Conservation (phyloP, 2,329 filamentous ascomycete species). For the Fonsecaea nubica region DNA sequence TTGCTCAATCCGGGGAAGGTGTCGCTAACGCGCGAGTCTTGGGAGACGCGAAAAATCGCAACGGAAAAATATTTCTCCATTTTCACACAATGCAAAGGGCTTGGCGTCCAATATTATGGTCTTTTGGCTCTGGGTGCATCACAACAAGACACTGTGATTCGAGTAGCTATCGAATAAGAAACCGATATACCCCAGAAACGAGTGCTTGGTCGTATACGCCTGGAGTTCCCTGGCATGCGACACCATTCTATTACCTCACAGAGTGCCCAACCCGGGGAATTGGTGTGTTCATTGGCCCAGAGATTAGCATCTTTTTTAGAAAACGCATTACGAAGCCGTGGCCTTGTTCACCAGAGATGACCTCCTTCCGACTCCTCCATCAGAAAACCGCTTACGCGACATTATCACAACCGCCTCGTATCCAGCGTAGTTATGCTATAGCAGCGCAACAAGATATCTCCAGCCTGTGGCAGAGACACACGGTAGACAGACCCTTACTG, state of each 20-base stretch:
- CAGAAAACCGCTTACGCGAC: background rate
- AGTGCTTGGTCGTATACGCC: background rate
- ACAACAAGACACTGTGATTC: background rate
- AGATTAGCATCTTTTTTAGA: background rate
- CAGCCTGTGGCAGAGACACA: background rate
- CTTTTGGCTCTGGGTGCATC: background rate
- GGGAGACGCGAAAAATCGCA: constrained; percentile 12
- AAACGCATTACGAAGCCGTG: background rate
- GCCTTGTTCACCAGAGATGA: background rate
- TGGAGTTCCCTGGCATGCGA: background rate
- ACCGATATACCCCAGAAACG: background rate
- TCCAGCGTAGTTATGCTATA: background rate
- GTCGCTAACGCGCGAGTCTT: constrained; percentile 8
- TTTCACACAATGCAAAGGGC: background rate
- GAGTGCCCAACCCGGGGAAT: background rate
- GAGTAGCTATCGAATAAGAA: background rate
- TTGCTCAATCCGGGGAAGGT: constrained; percentile 6
- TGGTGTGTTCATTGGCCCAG: background rate
- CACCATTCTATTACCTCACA: background rate
- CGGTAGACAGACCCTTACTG: background rate
- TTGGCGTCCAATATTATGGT: constrained; percentile 1
- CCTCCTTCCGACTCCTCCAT: background rate
- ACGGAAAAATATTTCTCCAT: constrained; percentile 9
- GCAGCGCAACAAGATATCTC: background rate
- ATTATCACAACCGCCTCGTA: background rate